These are phyloP conservation scores for Salvia sclarea DNA, from an alignment of 305 asterid species.

Conservation along the genomic window DNA sequence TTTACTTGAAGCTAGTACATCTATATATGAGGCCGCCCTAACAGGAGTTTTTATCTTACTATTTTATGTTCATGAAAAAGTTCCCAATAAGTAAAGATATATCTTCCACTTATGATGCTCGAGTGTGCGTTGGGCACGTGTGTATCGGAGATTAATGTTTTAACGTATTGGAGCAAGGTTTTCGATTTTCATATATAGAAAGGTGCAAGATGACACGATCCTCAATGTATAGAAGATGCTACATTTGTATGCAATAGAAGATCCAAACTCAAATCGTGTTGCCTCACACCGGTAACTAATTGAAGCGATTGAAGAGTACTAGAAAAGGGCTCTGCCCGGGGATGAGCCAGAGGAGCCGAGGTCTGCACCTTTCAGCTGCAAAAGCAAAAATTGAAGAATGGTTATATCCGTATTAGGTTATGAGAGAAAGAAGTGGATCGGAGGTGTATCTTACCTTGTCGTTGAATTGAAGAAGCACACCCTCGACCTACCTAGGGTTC, in stretches of 20 bases:
- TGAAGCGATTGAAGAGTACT: conserved; percentile 88
- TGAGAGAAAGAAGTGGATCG: neutral
- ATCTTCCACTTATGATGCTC: too few relatives aligned
- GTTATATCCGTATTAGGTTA: neutral
- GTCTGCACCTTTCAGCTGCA: conserved; percentile 74
- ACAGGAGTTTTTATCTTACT: too few relatives aligned
- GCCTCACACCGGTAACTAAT: conserved; percentile 63
- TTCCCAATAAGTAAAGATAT: too few relatives aligned
- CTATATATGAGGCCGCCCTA: too few relatives aligned
- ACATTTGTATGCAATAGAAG: neutral
- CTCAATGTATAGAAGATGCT: conserved; percentile 12
- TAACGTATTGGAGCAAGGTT: too few relatives aligned
- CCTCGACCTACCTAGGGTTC: conserved; percentile 93
- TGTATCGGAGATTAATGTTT: too few relatives aligned
- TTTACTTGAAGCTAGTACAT: conserved; percentile 23
- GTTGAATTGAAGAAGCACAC: conserved; percentile 85
- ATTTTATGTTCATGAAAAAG: conserved; percentile 24
- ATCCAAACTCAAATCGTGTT: too few relatives aligned
- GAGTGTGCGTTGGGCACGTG: too few relatives aligned
- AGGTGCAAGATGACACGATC: too few relatives aligned
- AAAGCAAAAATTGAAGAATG: conserved; percentile 14
- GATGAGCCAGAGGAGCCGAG: conserved; percentile 82
- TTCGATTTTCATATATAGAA: too few relatives aligned
- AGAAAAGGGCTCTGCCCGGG: conserved; percentile 95
- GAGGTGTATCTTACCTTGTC: conserved; percentile 63